Base-by-base conservation (phyloP, 164 flowering plant genomes). In the Tetrastigma voinierianum region DNA sequence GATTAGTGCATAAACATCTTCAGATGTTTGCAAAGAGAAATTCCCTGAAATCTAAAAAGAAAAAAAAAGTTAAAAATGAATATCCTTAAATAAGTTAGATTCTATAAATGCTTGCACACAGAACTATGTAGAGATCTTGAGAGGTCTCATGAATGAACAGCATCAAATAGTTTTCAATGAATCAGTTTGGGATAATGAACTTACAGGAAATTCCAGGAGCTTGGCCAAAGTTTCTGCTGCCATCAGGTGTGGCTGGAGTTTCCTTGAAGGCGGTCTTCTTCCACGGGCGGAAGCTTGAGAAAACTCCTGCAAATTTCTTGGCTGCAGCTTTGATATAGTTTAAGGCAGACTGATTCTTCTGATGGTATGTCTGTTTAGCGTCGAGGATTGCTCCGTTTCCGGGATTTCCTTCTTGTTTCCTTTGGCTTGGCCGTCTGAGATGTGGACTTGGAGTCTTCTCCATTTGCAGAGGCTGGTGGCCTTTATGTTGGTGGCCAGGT, bases 271-370 rank as follows among this genome's bases (percentile, higher is more conserved):
- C 19, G 44, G 61, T 17, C 62, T 60, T 66, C 44, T 8, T 72
- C n/a, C n/a, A n/a, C 10, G 45, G 20, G 25, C 71, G 1, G n/a
- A 77, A 51, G 24, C 18, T 8, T 19, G 52, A 24, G 59, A 78
- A 75, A 58, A 61, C 48, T 15, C 74, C 74, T n/a, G 69, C 64
- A 17, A 75, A 43, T 62, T 60, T 75, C 61, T 59, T 80, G 58
- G 67, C 76, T 3, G 72, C 76, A 54, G 51, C 46, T 67, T 51
- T 76, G 60, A 81, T n/a, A 9, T 13, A 75, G 9, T 46, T 53
- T 20, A 60, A 43, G 51, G 48, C 53, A 23, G 70, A 43, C 2
- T 5, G 45, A 51, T 53, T 16, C 16, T 77, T 72, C 46, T 43
- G 59, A 44, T 65, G 45, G 57, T 46, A 1, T 62, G 53, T 70